Percentiles rank a stretch among this genome's conserved stretches.
Conservation (phyloP, 2,329 filamentous ascomycete species). For the Claviceps monticola region DNA sequence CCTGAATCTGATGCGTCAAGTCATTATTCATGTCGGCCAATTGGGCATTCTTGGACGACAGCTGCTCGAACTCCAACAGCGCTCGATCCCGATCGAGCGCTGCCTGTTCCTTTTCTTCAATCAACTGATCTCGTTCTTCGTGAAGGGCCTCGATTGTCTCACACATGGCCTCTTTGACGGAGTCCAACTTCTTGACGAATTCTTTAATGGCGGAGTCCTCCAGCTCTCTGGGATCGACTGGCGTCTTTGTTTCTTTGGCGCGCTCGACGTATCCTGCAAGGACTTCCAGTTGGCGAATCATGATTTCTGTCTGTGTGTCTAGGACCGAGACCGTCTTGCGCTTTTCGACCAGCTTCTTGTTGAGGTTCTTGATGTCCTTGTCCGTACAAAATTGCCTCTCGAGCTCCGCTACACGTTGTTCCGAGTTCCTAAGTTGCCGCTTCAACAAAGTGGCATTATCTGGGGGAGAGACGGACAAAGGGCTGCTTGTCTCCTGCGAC, state of each 20-base stretch:
- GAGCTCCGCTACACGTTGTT: slow-evolving; percentile 75
- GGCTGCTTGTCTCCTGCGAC: slow-evolving; percentile 52
- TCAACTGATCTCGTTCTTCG: slow-evolving; percentile 62
- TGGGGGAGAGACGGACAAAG: slow-evolving; percentile 47
- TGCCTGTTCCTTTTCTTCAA: slow-evolving; percentile 74
- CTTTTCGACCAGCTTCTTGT: slow-evolving; percentile 82
- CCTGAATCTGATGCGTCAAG: slow-evolving; percentile 86
- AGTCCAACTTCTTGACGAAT: slow-evolving; percentile 62
- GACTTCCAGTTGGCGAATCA: slow-evolving; percentile 81
- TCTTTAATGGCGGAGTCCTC: slow-evolving; percentile 88
- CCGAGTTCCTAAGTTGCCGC: slow-evolving; percentile 65
- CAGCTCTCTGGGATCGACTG: slow-evolving; percentile 66
- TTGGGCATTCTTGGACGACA: slow-evolving; percentile 89
- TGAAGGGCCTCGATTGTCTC: slow-evolving; percentile 45
- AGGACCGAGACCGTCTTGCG: slow-evolving; percentile 89
- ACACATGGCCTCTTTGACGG: slow-evolving; percentile 45
- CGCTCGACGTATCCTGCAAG: slow-evolving; percentile 78
- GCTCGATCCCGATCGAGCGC: slow-evolving; percentile 82
- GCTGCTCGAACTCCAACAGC: slow-evolving; percentile 86
- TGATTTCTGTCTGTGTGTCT: slow-evolving; percentile 89
- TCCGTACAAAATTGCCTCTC: slow-evolving; percentile 60
- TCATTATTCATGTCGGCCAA: slow-evolving; percentile 92
- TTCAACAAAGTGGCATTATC: slow-evolving; percentile 57
- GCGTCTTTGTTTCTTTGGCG: slow-evolving; percentile 69
- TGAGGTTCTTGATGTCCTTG: slow-evolving; percentile 58